phyloP scores from a whole-genome alignment of 768 basidiomycete genomes.

The Coprinopsis sp. region DNA sequence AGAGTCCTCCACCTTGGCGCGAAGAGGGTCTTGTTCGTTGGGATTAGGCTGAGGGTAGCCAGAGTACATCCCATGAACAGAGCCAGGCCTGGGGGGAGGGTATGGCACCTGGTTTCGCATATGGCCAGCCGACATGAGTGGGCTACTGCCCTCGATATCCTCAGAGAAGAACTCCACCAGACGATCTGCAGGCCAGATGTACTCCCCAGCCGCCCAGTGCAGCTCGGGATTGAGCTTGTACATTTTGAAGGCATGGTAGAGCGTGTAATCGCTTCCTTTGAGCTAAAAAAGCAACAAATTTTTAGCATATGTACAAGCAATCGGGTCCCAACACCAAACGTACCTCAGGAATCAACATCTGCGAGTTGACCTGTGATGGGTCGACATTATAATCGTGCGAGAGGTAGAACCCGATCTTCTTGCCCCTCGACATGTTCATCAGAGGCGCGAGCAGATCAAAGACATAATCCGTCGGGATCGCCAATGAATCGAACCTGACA shows the following conservation, averaged over 20 bases:
- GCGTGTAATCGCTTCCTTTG: conserved; percentile 69
- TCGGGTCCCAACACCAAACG: conserved; percentile 20
- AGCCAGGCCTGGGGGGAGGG: conserved; percentile 29
- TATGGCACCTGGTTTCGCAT: conserved; percentile 22
- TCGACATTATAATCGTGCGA: conserved; percentile 64
- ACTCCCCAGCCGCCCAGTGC: conserved; percentile 80
- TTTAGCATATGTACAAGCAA: background rate
- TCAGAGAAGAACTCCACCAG: conserved; percentile 60
- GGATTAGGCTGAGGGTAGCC: conserved; percentile 1
- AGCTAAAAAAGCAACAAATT: conserved; percentile 37
- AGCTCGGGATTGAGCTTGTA: conserved; percentile 73
- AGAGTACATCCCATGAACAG: conserved; percentile 5
- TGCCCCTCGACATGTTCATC: conserved; percentile 66
- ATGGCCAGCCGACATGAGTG: conserved; percentile 7
- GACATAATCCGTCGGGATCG: conserved; percentile 69
- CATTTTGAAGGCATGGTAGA: conserved; percentile 73
- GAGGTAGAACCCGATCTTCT: conserved; percentile 69
- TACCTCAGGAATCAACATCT: conserved; percentile 66
- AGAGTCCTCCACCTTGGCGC: conserved; percentile 56
- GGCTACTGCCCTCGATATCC: conserved; percentile 22
- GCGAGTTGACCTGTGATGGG: conserved; percentile 65
- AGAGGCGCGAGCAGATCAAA: conserved; percentile 69
- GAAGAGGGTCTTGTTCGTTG: conserved; percentile 35
- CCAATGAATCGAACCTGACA: conserved; percentile 44
- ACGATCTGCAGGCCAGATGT: conserved; percentile 73